phyloP scores from a whole-genome alignment of 2,329 filamentous ascomycete genomes.

The Xylaria polymorpha region DNA sequence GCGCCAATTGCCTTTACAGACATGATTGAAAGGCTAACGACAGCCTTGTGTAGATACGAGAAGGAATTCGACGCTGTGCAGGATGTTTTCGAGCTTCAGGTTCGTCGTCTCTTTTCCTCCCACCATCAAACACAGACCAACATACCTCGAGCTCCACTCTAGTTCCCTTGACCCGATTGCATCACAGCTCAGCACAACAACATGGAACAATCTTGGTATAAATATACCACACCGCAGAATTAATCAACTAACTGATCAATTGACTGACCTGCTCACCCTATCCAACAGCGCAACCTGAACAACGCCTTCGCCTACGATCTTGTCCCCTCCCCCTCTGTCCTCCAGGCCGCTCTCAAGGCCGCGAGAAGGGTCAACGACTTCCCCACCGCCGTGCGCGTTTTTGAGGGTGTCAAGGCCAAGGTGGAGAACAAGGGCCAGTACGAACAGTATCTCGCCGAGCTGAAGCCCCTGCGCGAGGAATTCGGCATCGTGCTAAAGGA shows the following conservation, averaged over 20 bases:
- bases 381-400: slow-evolving; percentile 97
- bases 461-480: slow-evolving; percentile 92
- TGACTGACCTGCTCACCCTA: slow-evolving; percentile 17
- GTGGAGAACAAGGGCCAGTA: slow-evolving; percentile 99
- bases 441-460: slow-evolving; percentile 93
- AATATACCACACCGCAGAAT: not conserved
- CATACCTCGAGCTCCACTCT: slow-evolving; percentile 22
- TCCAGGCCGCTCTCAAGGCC: slow-evolving; percentile 90
- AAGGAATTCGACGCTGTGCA: slow-evolving; percentile 98
- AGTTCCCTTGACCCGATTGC: slow-evolving; percentile 20
- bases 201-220: not conserved
- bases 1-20: slow-evolving; percentile 42
- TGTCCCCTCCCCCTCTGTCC: slow-evolving; percentile 91
- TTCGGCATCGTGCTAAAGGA: slow-evolving; percentile 92
- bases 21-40: slow-evolving; percentile 55
- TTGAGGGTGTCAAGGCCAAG: slow-evolving; percentile 99
- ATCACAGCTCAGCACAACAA: slow-evolving; percentile 14
- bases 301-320: slow-evolving; percentile 99
- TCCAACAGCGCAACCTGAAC: slow-evolving; percentile 72
- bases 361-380: slow-evolving; percentile 98
- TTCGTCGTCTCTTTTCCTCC: slow-evolving; percentile 56
- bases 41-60: slow-evolving; percentile 79
- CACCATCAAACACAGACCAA: not conserved
- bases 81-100: slow-evolving; percentile 99
- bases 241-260: not conserved